phyloP scores from a whole-genome alignment of 176 grass and related monocot species.

The Puccinellia tenuiflora region DNA sequence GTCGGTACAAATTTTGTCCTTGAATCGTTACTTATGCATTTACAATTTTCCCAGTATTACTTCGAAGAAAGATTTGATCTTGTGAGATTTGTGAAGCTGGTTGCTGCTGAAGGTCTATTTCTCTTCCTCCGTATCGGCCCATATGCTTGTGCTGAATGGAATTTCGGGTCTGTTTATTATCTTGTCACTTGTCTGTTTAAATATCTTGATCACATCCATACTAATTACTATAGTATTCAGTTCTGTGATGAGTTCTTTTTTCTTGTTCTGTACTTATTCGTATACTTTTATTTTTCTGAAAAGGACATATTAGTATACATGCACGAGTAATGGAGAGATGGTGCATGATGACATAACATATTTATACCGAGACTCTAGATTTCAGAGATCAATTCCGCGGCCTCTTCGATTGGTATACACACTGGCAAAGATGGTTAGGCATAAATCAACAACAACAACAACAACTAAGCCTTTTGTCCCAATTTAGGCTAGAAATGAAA shows the following conservation, averaged over 20 bases:
- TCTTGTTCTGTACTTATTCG: not conserved
- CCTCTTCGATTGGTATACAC: no score
- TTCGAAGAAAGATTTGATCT: slow-evolving; percentile 92
- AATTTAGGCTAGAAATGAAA: no score
- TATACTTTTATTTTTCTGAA: no score
- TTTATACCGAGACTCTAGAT: no score
- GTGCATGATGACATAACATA: no score
- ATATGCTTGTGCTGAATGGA: slow-evolving; percentile 99
- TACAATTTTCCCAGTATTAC: slow-evolving; percentile 58
- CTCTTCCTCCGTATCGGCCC: slow-evolving; percentile 89
- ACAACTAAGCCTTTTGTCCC: no score
- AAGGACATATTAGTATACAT: no score
- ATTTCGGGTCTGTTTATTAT: slow-evolving; percentile 74
- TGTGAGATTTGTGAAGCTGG: slow-evolving; percentile 81
- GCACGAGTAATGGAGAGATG: no score
- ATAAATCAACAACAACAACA: no score
- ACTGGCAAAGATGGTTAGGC: no score
- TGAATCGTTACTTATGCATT: slow-evolving; percentile 9
- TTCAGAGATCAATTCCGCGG: no score
- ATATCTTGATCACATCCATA: not conserved
- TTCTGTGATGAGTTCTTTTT: not conserved
- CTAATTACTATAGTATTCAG: not conserved
- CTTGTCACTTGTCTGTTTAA: slow-evolving; percentile 10
- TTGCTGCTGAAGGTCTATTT: slow-evolving; percentile 82
- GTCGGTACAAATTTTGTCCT: not conserved